Base-by-base conservation (phyloP, 2,329 filamentous ascomycete genomes). In the Exophiala sideris region DNA sequence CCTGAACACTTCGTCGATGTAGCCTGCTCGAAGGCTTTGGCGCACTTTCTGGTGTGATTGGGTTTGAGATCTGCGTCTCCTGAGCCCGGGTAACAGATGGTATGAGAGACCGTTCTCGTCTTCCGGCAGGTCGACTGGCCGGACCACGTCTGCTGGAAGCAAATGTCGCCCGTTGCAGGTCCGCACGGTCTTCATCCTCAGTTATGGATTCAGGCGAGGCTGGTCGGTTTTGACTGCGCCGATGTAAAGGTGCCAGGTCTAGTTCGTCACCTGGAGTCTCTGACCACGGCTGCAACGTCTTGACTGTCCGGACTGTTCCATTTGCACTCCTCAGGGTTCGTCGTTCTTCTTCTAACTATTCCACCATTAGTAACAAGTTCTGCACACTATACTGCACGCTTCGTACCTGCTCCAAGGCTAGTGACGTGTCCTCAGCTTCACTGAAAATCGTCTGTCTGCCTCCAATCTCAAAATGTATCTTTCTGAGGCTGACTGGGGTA, bases 401-500 rank as follows among this genome's bases (percentile, higher is more conserved):
- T 24, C 45, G 20, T 58, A 58, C 56, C 52, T 59, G 76, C 61
- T 76, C 73, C 32, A 83, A 66, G 54, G 79, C 77, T 52, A 77
- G 70, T 21, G 73, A 68, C 16, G 80, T 73, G 63, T 83, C 76
- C 49, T 86, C 82, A 3, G 81, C 77, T 68, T 87, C 85, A 52
- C 79, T 76, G 58, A 87, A 86, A 34, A 79, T 73, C n/a, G 83
- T 79, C 6, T 81, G 74, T 54, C 77, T 76, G 41, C 83, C 81
- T 45, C 82, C 81, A 34, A 88, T 75, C 48, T 86, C 83, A 64
- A 95, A 91, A 38, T 82, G 85, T 67, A 97, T 87, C 52, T 84
- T 85, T 59, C 84, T 83, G 56, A 99, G 76, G 48, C 88, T 85
- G 12, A 84, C 81, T 2, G 94, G 94, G 1, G 91, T 95, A 1